These are phyloP conservation scores for Colletotrichum tropicicola DNA, from an alignment of 2,329 filamentous ascomycete species.

Conservation along the genomic window DNA sequence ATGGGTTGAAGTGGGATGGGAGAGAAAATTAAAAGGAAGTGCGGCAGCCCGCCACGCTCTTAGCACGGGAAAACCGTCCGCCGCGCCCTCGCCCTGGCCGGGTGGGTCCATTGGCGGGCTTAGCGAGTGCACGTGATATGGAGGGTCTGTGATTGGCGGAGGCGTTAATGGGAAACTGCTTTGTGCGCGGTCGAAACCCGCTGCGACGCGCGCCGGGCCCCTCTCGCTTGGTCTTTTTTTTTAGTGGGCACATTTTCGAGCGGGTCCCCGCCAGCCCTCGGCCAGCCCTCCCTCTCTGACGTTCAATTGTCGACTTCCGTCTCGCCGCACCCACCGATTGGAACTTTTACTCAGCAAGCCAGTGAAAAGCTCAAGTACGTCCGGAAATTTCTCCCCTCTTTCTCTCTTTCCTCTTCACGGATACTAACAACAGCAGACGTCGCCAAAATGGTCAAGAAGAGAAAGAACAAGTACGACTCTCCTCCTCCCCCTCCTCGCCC, in stretches of 20 bases:
- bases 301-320: not conserved
- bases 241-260: not conserved
- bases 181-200: constrained; percentile 5
- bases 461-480: constrained; percentile 70
- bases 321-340: not conserved
- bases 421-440: constrained; percentile 53
- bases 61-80: constrained; percentile 8
- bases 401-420: constrained; percentile 31
- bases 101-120: constrained; percentile 38
- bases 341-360: constrained; percentile 29
- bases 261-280: constrained; percentile 11
- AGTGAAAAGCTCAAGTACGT: constrained; percentile 33
- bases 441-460: constrained; percentile 77
- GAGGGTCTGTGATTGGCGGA: not conserved
- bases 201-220: not conserved
- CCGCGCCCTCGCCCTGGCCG: constrained; percentile 17
- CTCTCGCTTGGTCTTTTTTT: not conserved
- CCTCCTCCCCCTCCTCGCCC: not conserved
- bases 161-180: not conserved
- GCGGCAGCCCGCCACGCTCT: not conserved
- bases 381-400: constrained; percentile 22
- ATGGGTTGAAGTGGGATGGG: constrained; percentile 49
- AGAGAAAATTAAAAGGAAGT: constrained; percentile 35
- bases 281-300: not conserved
- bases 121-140: constrained; percentile 26